Conservation (phyloP, 2,329 filamentous ascomycete genomes). For the Cladosporium cucumerinum region DNA sequence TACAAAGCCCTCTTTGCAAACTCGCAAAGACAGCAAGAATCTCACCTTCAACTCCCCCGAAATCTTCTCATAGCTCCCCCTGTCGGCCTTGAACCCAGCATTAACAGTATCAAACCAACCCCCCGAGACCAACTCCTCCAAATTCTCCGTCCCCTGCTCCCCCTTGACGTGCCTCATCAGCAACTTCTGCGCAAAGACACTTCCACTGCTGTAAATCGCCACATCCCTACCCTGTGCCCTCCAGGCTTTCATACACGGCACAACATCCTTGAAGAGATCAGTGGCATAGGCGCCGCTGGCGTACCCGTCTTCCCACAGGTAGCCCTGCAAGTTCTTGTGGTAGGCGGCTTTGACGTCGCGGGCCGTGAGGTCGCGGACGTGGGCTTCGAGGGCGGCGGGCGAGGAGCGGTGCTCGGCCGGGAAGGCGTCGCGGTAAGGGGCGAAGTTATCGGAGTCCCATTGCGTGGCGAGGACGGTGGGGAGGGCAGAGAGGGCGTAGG, state of each 20-base stretch:
- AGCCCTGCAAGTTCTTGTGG: slow-evolving; percentile 75
- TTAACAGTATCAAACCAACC: slow-evolving; percentile 77
- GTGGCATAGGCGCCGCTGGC: slow-evolving; percentile 65
- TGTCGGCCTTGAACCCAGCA: slow-evolving; percentile 69
- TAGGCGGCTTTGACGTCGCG: slow-evolving; percentile 73
- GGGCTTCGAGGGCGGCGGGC: slow-evolving; percentile 58
- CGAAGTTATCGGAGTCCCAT: slow-evolving; percentile 65
- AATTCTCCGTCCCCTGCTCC: slow-evolving; percentile 51
- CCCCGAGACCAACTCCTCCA: slow-evolving; percentile 56
- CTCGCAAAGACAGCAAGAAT: too few species aligned
- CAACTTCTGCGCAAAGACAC: slow-evolving; percentile 75
- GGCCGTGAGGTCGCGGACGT: slow-evolving; percentile 67
- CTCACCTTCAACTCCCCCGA: slow-evolving; percentile 42
- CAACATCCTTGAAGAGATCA: slow-evolving; percentile 71
- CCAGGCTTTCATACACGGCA: slow-evolving; percentile 52
- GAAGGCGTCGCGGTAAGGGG: slow-evolving; percentile 67
- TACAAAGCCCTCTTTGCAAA: neutral
- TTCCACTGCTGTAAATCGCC: slow-evolving; percentile 79
- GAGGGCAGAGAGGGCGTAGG: slow-evolving; percentile 68
- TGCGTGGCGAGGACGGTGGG: slow-evolving; percentile 60
- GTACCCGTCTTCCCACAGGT: slow-evolving; percentile 75
- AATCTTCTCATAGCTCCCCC: slow-evolving; percentile 65
- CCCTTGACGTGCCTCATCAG: slow-evolving; percentile 61
- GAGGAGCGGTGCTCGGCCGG: slow-evolving; percentile 61
- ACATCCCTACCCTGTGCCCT: slow-evolving; percentile 54